phyloP scores from a whole-genome alignment of 192 early-diverging fungal genomes.

The Podila clonocystis region DNA sequence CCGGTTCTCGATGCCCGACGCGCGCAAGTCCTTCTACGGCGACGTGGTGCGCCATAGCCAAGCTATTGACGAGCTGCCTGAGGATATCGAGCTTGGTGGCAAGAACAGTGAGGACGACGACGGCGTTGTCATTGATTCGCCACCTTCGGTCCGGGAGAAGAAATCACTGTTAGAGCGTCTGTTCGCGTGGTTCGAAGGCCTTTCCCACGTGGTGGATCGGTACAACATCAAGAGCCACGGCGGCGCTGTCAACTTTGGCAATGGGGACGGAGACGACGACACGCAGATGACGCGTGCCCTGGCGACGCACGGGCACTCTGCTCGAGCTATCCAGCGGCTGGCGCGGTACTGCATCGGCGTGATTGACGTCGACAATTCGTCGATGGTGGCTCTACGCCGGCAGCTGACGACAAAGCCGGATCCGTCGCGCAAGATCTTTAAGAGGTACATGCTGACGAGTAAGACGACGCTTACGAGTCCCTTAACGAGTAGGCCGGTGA shows the following conservation, averaged over 20 bases:
- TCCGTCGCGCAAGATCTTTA: slow-evolving; percentile 4
- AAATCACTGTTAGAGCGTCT: not conserved
- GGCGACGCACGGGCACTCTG: not conserved
- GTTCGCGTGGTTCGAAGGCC: not conserved
- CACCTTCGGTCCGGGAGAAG: not conserved
- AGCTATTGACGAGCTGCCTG: not conserved
- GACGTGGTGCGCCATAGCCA: not conserved
- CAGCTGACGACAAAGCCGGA: not conserved
- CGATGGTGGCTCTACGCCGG: not conserved
- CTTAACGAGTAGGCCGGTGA: not conserved
- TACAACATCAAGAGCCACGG: not conserved
- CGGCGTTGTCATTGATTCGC: not conserved
- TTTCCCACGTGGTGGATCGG: not conserved
- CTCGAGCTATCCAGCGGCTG: not conserved
- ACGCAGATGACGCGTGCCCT: not conserved
- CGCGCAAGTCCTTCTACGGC: not conserved
- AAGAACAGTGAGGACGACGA: not conserved
- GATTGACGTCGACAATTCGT: not conserved
- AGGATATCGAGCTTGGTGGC: not conserved
- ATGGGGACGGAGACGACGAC: not conserved
- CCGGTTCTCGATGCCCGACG: not conserved
- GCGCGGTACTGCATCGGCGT: not conserved
- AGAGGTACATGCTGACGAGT: slow-evolving; percentile 11
- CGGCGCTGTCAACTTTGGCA: not conserved
- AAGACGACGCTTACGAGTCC: not conserved